A percentile compares a stretch with the other conserved stretches of the same genome.
These are phyloP conservation scores for Malus domestica DNA, from an alignment of 306 rosid species.

Conservation along the genomic window DNA sequence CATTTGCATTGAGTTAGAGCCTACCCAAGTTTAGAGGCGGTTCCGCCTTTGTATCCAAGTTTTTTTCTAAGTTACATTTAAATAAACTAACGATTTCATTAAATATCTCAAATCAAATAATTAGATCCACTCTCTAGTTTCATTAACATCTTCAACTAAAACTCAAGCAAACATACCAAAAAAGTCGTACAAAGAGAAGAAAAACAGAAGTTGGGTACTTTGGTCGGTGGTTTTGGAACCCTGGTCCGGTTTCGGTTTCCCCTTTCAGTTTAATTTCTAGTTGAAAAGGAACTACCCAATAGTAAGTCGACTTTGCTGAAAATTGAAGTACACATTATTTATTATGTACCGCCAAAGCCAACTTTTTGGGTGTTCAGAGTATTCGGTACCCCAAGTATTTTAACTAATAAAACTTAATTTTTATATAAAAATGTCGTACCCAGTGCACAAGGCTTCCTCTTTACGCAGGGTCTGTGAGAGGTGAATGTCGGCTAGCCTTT, in stretches of 20 bases:
- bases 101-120: neutral
- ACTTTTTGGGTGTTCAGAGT: no score
- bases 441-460: no score
- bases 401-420: no score
- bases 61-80: neutral
- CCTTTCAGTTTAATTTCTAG: neutral
- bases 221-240: neutral
- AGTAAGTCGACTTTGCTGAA: neutral
- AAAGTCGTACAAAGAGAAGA: neutral
- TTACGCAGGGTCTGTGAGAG: no score
- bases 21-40: neutral
- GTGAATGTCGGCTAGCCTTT: no score
- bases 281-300: neutral
- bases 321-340: neutral
- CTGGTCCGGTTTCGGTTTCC: neutral
- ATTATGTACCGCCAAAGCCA: neutral
- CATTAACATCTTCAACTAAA: neutral
- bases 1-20: neutral
- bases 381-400: no score
- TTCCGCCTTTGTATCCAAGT: neutral
- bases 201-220: neutral
- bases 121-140: neutral
- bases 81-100: neutral
- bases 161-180: neutral
- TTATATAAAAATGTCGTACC: no score